Conservation (phyloP, 768 basidiomycete genomes). For the Calocybe cyanea region DNA sequence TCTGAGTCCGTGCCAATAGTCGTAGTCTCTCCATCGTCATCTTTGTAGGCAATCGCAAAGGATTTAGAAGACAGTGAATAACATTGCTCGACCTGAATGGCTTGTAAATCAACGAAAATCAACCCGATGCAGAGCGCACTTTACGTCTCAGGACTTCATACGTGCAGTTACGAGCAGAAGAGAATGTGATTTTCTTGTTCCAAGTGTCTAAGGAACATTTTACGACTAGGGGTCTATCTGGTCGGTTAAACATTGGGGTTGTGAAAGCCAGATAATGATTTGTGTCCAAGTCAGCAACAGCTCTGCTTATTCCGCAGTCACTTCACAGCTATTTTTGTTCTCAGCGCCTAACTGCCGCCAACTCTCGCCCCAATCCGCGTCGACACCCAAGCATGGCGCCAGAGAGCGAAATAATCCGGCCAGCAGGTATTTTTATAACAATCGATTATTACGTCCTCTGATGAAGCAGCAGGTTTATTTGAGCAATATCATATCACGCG, state of each 20-base stretch:
- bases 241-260: conserved; percentile 37
- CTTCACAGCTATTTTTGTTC: neutral
- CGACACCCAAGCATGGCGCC: conserved; percentile 1
- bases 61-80: conserved; percentile 70
- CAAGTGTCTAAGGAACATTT: conserved; percentile 78
- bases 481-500: conserved; percentile 31
- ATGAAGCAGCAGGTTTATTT: conserved; percentile 32
- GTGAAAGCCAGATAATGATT: conserved; percentile 6
- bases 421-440: conserved; percentile 9
- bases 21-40: conserved; percentile 81
- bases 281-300: neutral
- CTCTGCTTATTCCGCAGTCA: conserved; percentile 11
- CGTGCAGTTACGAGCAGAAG: conserved; percentile 74
- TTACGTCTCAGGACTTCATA: conserved; percentile 70
- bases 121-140: conserved; percentile 40
- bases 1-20: conserved; percentile 67
- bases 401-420: conserved; percentile 9
- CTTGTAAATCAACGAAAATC: conserved; percentile 6
- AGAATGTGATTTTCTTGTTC: conserved; percentile 76
- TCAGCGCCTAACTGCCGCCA: neutral
- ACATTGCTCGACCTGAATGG: conserved; percentile 75
- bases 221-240: conserved; percentile 76
- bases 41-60: conserved; percentile 78
- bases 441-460: no score
- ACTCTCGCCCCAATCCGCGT: neutral